Evolutionary conservation across 1,284 basidiomycete genomes (phyloP).

Genomic region (Ganoderma leucocontextum): DNA sequence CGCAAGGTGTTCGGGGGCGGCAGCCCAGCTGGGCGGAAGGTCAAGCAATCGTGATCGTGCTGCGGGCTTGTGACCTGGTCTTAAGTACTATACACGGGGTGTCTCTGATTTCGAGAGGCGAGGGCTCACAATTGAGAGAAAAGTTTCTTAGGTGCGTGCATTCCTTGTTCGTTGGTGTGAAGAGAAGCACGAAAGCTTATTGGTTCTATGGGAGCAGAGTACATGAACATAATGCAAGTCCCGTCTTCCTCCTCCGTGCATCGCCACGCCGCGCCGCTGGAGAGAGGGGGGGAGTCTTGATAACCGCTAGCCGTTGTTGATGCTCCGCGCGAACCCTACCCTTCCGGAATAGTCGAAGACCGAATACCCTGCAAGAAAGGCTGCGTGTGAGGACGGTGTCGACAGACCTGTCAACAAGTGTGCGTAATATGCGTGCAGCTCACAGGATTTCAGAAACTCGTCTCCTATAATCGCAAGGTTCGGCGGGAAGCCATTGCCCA

Average conservation of each 20-base stretch:
- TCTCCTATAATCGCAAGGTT: conserved; percentile 74
- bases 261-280: background rate
- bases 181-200: background rate
- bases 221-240: conserved; percentile 3
- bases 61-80: background rate
- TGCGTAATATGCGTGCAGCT: conserved; percentile 32
- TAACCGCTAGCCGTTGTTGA: conserved; percentile 52
- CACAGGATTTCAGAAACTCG: conserved; percentile 77
- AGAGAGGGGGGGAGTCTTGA: background rate
- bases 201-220: conserved; percentile 4
- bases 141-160: conserved; percentile 10
- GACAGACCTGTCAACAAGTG: background rate
- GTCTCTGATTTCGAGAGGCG: background rate
- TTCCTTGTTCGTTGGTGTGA: background rate
- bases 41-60: conserved; percentile 40
- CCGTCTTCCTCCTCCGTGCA: background rate
- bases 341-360: conserved; percentile 66
- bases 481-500: conserved; percentile 53
- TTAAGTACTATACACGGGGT: conserved; percentile 5
- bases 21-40: conserved; percentile 38
- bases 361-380: conserved; percentile 56
- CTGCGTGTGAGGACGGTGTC: conserved; percentile 1
- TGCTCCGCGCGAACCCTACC: conserved; percentile 67
- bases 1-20: conserved; percentile 73
- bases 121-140: background rate